Evolutionary conservation across 495 filamentous ascomycete genomes (phyloP), one percentile per base, ranked within the genome.

Genomic region (Tuber magnatum): DNA sequence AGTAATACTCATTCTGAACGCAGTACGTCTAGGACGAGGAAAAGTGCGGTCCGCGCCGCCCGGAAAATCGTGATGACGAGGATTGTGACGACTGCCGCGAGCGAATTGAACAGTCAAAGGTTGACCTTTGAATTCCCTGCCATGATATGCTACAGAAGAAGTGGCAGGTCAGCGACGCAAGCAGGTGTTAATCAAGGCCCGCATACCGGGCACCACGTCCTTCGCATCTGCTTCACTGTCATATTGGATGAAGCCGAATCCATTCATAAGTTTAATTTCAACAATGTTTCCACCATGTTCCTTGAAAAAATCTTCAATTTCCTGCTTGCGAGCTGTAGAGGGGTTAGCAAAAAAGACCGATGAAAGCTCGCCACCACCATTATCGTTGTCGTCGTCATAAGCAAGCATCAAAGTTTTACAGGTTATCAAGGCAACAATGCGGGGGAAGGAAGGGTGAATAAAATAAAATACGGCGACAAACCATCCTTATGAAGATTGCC

Each of bases 211-310:
- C 76, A 99, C 95, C 68, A 98, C 93, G 85, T 98, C 95, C 79
- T 94, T 91, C 75, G 95, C 96, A 87, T 98, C 95, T 88, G 97
- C 91, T 56, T 93, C 89, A 87, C 97, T 95, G 83, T 97, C 94
- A 85, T 98, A 99, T 84, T 99, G 96, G 83, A 99, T 96, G 85
- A 99, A 99, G 84, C 95, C 95, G 83, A 99, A 99, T 78, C 95
- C 95, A 84, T 96, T 97, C 96, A 98, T 99, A 78, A 99, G 90
- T 87, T 99, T 99, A 87, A 99, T 94, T 86, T 99, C 95, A 74
- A 91, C 94, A 80, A 99, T 97, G 84, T 97, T 94, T 78, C 95
- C 95, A 80, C 94, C 95, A 89, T 97, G 93, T 81, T 89, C 92
- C 81, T 91, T 91, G 85, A 99, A 99, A 85, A 98, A 95, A 80